Evolutionary conservation across 2,329 filamentous ascomycete genomes (phyloP), one percentile per base, ranked within the genome.

Genomic region (Aspergillus sp.): DNA sequence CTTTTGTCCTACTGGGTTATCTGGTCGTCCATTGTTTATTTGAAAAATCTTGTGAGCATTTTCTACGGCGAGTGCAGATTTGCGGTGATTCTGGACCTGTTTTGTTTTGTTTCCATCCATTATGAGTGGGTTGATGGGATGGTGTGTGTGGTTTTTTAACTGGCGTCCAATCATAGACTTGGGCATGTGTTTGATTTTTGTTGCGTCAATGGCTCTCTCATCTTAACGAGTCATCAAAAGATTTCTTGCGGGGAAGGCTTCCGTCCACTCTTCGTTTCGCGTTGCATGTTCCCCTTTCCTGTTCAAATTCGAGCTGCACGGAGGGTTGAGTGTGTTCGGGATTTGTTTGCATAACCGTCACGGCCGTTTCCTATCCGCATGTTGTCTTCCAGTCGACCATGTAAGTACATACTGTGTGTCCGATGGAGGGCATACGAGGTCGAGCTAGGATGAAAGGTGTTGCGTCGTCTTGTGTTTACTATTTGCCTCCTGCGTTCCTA

Each of bases 141-240:
- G 69, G 72, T 66, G 70, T 65, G 72, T 66, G 70, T 65, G 64
- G 56, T 72, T 68, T 74, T 74, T 76, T 68, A 68, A 74, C 69
- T 67, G 75, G 75, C 75, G 75, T 77, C 75, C 73, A 75, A 69
- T 70, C 67, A 77, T 77, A 77, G 75, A 77, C 72, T 70, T 72
- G 75, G 74, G 74, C 73, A 76, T 76, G 70, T 74, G 69, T 69
- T 68, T 65, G 60, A 36, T 63, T 55, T 65, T 64, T 67, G 54
- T 63, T 68, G 55, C 65, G 57, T 45, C 53, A 65, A 47, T 56
- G 51, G 28, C 28, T 30, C 59, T 65, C 60, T 67, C 54, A 64
- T 68, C 69, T 68, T 61, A 50, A 62, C 45, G 56, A 57, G 63
- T 60, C 59, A 60, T 55, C 63, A 71, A 69, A 68, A 72, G 67